phyloP scores from a whole-genome alignment of 2,329 filamentous ascomycete genomes.

The Fusarium transvaalense region DNA sequence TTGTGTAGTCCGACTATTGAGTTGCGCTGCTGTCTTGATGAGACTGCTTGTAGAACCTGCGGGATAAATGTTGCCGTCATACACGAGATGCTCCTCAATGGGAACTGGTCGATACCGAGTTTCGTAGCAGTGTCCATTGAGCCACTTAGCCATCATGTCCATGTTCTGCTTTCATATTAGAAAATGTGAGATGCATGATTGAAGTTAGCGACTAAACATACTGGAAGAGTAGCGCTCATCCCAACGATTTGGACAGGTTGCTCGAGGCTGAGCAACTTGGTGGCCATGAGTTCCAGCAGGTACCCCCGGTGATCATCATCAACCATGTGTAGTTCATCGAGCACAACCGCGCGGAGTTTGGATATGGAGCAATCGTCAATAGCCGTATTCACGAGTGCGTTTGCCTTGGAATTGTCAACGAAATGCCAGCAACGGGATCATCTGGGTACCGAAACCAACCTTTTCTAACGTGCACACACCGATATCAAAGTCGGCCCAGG shows the following conservation, averaged over 20 bases:
- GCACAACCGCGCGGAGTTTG: slow-evolving; percentile 74
- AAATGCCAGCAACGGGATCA: neutral
- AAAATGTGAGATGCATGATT: neutral
- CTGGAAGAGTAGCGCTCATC: slow-evolving; percentile 84
- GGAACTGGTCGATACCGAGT: slow-evolving; percentile 81
- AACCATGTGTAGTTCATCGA: slow-evolving; percentile 87
- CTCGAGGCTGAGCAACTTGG: slow-evolving; percentile 77
- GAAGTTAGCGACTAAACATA: slow-evolving; percentile 53
- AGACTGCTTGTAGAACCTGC: slow-evolving; percentile 67
- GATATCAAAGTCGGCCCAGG: slow-evolving; percentile 81
- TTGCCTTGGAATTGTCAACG: slow-evolving; percentile 65
- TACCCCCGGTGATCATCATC: slow-evolving; percentile 82
- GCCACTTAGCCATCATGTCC: slow-evolving; percentile 75
- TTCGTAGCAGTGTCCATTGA: slow-evolving; percentile 77
- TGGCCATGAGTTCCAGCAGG: slow-evolving; percentile 78
- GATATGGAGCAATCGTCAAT: slow-evolving; percentile 77
- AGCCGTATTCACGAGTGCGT: slow-evolving; percentile 77
- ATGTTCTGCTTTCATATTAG: slow-evolving; percentile 68
- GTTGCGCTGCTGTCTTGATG: slow-evolving; percentile 68
- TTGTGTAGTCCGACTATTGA: slow-evolving; percentile 54
- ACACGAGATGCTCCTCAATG: slow-evolving; percentile 80
- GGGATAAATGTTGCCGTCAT: slow-evolving; percentile 75
- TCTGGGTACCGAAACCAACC: slow-evolving; percentile 47
- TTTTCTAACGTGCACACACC: slow-evolving; percentile 86
- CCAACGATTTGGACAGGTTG: slow-evolving; percentile 78